Conservation (phyloP, 148 eudicot genomes). For the Arctostaphylos glauca region DNA sequence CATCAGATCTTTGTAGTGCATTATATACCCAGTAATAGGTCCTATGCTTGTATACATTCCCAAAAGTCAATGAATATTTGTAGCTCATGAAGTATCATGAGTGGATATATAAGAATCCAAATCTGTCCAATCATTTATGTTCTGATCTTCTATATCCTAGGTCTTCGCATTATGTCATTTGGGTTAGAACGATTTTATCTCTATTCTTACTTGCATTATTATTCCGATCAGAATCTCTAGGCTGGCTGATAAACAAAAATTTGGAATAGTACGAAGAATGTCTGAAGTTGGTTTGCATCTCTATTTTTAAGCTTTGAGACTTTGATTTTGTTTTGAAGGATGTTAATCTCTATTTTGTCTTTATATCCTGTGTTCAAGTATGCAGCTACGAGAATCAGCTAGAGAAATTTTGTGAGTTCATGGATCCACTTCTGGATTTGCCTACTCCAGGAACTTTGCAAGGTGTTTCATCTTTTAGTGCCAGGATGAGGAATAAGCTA, state of each 20-base stretch:
- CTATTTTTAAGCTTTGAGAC: background rate
- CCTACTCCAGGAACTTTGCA: conserved; percentile 72
- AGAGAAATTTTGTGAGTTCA: conserved; percentile 80
- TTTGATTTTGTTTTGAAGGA: background rate
- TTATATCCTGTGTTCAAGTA: conserved; percentile 10
- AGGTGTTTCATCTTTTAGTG: conserved; percentile 51
- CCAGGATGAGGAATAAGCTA: conserved; percentile 59
- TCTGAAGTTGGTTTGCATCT: background rate
- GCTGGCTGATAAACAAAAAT: background rate
- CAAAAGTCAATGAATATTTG: background rate
- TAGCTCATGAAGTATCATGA: background rate
- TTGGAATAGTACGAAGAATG: background rate
- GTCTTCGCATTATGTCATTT: too few relatives aligned
- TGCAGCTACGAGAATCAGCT: conserved; percentile 80
- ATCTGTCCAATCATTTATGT: background rate
- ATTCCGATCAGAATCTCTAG: background rate
- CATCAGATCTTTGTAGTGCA: background rate
- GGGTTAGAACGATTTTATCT: too few relatives aligned
- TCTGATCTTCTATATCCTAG: background rate
- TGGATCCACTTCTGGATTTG: conserved; percentile 86
- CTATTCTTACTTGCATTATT: background rate
- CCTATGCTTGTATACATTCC: background rate
- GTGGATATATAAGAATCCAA: too few relatives aligned
- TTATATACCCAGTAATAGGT: background rate
- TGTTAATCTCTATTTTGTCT: background rate